phyloP scores from a whole-genome alignment of 2,329 filamentous ascomycete species.

The Beauveria bassiana region DNA sequence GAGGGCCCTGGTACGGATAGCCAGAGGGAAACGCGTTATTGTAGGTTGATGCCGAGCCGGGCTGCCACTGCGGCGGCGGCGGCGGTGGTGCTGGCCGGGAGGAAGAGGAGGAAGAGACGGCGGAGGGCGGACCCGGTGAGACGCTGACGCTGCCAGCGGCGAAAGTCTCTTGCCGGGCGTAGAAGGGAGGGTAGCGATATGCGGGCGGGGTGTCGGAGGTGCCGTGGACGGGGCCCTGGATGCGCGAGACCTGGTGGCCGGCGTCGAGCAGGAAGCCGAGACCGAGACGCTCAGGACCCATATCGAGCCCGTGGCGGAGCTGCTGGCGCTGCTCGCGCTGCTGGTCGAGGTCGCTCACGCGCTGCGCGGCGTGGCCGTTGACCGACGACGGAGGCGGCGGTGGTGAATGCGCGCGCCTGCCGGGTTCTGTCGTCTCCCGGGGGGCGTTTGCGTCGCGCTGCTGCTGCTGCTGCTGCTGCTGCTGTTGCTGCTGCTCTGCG shows the following conservation, averaged over 20 bases:
- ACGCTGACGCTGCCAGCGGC: background rate
- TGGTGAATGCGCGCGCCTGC: background rate
- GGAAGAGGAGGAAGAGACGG: background rate
- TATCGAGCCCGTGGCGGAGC: slow-evolving; percentile 47
- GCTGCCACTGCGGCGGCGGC: background rate
- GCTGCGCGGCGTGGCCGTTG: slow-evolving; percentile 2
- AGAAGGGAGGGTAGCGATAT: background rate
- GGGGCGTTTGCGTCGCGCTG: background rate
- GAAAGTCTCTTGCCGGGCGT: background rate
- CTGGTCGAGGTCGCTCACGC: slow-evolving; percentile 27
- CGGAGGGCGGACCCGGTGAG: background rate
- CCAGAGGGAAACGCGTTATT: background rate
- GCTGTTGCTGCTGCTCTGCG: background rate
- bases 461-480: background rate
- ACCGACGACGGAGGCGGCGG: background rate
- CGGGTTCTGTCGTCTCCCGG: slow-evolving; percentile 16
- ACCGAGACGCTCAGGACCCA: slow-evolving; percentile 59
- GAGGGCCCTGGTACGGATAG: background rate
- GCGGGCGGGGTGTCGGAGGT: slow-evolving; percentile 30
- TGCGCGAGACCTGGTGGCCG: slow-evolving; percentile 45
- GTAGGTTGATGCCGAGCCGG: background rate
- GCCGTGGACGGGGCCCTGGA: slow-evolving; percentile 41
- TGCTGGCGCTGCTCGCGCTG: slow-evolving; percentile 42
- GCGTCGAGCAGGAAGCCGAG: slow-evolving; percentile 66
- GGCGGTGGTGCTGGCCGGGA: background rate